phyloP scores from a whole-genome alignment of 2,329 filamentous ascomycete species.

The Fusarium bulbicola region DNA sequence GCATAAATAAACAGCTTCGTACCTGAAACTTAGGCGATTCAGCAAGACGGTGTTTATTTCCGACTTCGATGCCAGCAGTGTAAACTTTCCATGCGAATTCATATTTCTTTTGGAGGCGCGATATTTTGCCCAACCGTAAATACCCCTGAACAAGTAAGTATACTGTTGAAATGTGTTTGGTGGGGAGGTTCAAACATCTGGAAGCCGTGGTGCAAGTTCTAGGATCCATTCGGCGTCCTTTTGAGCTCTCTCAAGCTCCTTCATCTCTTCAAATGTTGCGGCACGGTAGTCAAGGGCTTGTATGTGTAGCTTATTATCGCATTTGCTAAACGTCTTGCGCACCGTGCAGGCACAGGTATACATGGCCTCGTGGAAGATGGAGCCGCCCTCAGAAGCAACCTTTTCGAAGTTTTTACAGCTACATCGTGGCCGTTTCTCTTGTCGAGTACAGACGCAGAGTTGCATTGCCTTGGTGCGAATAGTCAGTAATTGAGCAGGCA shows the following conservation, averaged over 20 bases:
- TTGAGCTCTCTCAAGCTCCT: slow-evolving; percentile 50
- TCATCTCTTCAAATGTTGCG: slow-evolving; percentile 52
- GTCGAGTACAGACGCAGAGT: slow-evolving; percentile 47
- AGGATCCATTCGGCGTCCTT: slow-evolving; percentile 55
- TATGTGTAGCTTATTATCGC: slow-evolving; percentile 50
- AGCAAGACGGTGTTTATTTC: slow-evolving; percentile 39
- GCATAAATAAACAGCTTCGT: background rate
- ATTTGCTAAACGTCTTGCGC: slow-evolving; percentile 51
- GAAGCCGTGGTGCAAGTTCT: slow-evolving; percentile 51
- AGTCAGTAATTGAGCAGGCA: background rate
- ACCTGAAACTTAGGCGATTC: slow-evolving; percentile 49
- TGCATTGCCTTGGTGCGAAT: slow-evolving; percentile 49
- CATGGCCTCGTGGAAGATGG: slow-evolving; percentile 55
- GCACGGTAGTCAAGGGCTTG: slow-evolving; percentile 54
- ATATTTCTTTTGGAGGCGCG: slow-evolving; percentile 49
- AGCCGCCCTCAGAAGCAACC: slow-evolving; percentile 45
- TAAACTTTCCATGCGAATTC: slow-evolving; percentile 53
- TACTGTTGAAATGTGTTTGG: background rate
- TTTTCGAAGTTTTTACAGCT: slow-evolving; percentile 52
- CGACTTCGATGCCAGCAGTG: slow-evolving; percentile 50
- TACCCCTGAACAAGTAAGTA: slow-evolving; percentile 49
- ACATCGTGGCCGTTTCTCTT: slow-evolving; percentile 50
- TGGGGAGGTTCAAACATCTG: slow-evolving; percentile 47
- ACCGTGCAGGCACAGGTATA: slow-evolving; percentile 50
- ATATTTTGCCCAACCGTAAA: slow-evolving; percentile 53